These are phyloP conservation scores for Albophoma yamanashiensis DNA, from an alignment of 2,329 filamentous ascomycete genomes.

Conservation along the genomic window DNA sequence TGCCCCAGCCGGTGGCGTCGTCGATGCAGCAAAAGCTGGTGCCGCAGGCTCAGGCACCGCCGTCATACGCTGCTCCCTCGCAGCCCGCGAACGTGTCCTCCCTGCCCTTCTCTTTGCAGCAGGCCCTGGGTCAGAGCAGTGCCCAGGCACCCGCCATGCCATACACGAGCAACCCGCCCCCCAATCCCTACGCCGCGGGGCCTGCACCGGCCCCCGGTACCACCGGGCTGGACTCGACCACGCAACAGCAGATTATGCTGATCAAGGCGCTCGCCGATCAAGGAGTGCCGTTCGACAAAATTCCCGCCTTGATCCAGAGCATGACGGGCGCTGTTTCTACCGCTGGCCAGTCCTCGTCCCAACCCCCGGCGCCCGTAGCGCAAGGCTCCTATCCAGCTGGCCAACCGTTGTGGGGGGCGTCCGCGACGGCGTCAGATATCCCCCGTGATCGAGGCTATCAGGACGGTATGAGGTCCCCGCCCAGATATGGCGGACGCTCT, in stretches of 20 bases:
- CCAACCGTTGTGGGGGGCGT: constrained; percentile 20
- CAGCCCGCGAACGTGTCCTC: constrained; percentile 50
- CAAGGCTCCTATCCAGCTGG: constrained; percentile 30
- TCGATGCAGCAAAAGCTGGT: constrained; percentile 16
- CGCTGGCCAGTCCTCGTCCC: constrained; percentile 20
- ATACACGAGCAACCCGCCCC: constrained; percentile 8
- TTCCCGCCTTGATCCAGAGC: constrained; percentile 47
- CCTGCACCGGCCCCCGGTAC: constrained; percentile 21
- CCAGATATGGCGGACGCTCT: constrained; percentile 49
- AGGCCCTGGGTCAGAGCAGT: constrained; percentile 20
- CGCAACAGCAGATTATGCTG: constrained; percentile 62
- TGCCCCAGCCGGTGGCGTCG: constrained; percentile 20
- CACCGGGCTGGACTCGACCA: constrained; percentile 36
- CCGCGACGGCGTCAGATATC: constrained; percentile 24
- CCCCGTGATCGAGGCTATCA: constrained; percentile 47
- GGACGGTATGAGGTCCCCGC: constrained; percentile 54
- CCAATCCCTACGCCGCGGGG: constrained; percentile 19
- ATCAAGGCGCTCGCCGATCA: constrained; percentile 67
- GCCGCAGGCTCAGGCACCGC: constrained; percentile 14
- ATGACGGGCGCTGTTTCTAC: constrained; percentile 30
- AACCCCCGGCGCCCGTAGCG: constrained; percentile 28
- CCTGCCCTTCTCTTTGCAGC: constrained; percentile 29
- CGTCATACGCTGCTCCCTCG: constrained; percentile 30
- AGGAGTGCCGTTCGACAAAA: constrained; percentile 69
- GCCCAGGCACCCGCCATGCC: constrained; percentile 18